Evolutionary conservation across 352 stramenopile species (phyloP), one percentile per base, ranked within the genome.

Genomic region (Phytophthora hybrid): DNA sequence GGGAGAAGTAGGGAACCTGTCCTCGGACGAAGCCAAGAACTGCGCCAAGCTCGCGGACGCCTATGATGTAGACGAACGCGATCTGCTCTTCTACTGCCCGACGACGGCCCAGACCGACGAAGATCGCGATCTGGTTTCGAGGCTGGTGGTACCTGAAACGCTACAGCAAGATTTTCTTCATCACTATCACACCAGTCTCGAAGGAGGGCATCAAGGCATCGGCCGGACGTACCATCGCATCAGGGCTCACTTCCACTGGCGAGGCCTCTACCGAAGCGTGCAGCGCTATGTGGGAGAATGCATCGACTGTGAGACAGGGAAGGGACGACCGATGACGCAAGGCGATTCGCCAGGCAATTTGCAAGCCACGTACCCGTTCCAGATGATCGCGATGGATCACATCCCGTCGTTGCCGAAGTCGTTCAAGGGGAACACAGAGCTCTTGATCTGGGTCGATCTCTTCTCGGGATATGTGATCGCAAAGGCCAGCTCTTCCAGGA

Each of bases 261-360:
- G 53, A 19, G 39, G 63, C 0, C 19, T 69, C 6, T 69, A 57
- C 13, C n/a, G 32, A 2, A 58, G 26, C 49, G 18, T 63, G 7
- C 55, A 65, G 34, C 18, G 29, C 0, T 71, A 41, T 26, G 32
- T 65, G 6, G 44, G 64, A 19, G 21, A 65, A 16, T 71, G 46
- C n/a, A 23, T 51, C 1, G 64, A 71, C 39, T 65, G 56, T 47
- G 49, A 63, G 14, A 65, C 64, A 9, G 46, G 46, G 8, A 65
- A 65, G 41, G 55, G 23, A 26, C 23, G 23, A 26, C 2, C 23
- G 23, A 2, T 26, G 23, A 2, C 66, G 3, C 68, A 53, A 19
- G 60, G 60, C 2, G 55, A 58, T 16, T 75, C 61, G 0, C 61
- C 61, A 5, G 57, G 60, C 1, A 73, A 64, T 29, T 54, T 72